Evolutionary conservation across 345 rosid genomes (phyloP).

Genomic region (Ceriops zippeliana): DNA sequence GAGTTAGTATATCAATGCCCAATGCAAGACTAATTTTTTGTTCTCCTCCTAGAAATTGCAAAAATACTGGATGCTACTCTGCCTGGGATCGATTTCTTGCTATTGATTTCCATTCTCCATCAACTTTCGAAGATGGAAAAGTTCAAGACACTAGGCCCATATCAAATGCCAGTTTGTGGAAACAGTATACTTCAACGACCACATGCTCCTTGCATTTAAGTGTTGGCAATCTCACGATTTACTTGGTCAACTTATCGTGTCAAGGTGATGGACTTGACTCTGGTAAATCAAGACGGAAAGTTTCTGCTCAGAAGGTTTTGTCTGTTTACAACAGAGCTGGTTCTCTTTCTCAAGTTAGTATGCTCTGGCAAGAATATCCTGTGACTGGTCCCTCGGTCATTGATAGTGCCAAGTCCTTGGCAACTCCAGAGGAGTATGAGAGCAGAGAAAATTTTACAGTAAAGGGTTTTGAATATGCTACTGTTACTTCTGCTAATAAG

Average conservation of each 20-base stretch:
- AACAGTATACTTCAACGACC: constrained; percentile 37
- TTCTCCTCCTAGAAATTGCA: constrained; percentile 52
- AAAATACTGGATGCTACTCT: constrained; percentile 33
- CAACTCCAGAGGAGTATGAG: constrained; percentile 51
- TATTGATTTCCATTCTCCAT: constrained; percentile 53
- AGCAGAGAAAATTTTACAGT: constrained; percentile 41
- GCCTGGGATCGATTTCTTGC: constrained; percentile 67
- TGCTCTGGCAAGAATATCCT: constrained; percentile 74
- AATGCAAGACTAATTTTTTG: constrained; percentile 70
- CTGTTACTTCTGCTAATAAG: constrained; percentile 41
- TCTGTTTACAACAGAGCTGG: constrained; percentile 42
- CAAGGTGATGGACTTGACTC: constrained; percentile 27
- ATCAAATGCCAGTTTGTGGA: constrained; percentile 35
- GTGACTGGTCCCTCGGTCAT: constrained; percentile 62
- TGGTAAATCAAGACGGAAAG: constrained; percentile 28
- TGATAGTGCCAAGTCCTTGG: constrained; percentile 70
- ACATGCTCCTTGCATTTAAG: constrained; percentile 49
- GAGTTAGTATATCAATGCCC: constrained; percentile 51
- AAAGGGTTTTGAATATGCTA: constrained; percentile 66
- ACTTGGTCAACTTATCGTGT: constrained; percentile 48
- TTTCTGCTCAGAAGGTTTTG: constrained; percentile 51
- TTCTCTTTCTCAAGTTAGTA: constrained; percentile 52
- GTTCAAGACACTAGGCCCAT: constrained; percentile 15
- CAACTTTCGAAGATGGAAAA: constrained; percentile 30
- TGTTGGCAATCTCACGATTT: constrained; percentile 52